Conservation (phyloP, 2,329 filamentous ascomycete genomes). For the Neospermospora avenae region DNA sequence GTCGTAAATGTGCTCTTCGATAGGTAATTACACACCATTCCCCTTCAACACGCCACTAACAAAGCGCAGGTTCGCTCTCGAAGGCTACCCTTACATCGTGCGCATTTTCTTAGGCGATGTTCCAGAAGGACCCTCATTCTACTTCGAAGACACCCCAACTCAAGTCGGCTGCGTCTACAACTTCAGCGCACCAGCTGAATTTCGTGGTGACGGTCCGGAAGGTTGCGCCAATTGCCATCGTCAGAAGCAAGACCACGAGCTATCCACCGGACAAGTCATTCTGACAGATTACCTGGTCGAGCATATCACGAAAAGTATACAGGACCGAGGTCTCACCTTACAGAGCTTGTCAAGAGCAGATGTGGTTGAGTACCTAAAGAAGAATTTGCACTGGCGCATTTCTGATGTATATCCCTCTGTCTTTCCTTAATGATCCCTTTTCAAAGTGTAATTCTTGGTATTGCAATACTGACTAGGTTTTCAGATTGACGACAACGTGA, state of each 20-base stretch:
- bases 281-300: slow-evolving; percentile 15
- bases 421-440: background rate
- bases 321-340: slow-evolving; percentile 3
- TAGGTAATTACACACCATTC: slow-evolving; percentile 3
- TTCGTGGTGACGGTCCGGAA: slow-evolving; percentile 7
- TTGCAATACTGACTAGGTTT: too few species aligned
- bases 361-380: slow-evolving; percentile 13
- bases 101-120: slow-evolving; percentile 17
- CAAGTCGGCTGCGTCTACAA: slow-evolving; percentile 19
- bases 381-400: slow-evolving; percentile 18
- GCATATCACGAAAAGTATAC: slow-evolving; percentile 10
- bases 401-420: slow-evolving; percentile 12
- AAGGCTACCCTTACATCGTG: slow-evolving; percentile 13
- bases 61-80: slow-evolving; percentile 11
- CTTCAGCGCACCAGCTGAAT: slow-evolving; percentile 18
- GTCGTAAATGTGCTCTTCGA: slow-evolving; percentile 18
- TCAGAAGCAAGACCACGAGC: slow-evolving; percentile 3
- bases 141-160: slow-evolving; percentile 8
- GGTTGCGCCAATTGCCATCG: slow-evolving; percentile 15
- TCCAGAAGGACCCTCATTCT: slow-evolving; percentile 2
- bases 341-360: slow-evolving; percentile 9
- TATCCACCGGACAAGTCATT: slow-evolving; percentile 18
- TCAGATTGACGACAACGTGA: slow-evolving; percentile 8
- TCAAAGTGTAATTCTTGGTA: too few species aligned
- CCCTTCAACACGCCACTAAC: background rate